phyloP scores from a whole-genome alignment of 2,329 filamentous ascomycete species.

The Diaporthe destruens region DNA sequence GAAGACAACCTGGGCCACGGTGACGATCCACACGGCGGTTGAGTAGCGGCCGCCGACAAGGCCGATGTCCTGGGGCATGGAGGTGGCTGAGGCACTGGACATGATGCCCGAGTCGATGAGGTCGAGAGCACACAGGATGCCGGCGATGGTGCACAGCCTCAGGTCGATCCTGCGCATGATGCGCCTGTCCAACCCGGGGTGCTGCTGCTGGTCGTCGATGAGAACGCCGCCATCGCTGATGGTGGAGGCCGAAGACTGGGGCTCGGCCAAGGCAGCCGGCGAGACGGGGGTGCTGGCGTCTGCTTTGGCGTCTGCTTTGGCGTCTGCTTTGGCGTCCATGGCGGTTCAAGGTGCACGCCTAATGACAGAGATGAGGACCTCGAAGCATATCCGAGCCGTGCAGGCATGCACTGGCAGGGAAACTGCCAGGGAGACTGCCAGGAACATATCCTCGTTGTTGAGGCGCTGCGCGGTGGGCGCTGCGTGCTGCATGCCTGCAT shows the following conservation, averaged over 20 bases:
- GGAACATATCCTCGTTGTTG: background rate
- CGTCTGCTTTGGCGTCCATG: conserved; percentile 31
- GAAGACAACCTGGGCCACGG: conserved; percentile 75
- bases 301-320: background rate
- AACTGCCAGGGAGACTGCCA: background rate
- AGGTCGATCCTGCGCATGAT: conserved; percentile 75
- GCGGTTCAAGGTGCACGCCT: background rate
- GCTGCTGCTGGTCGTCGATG: conserved; percentile 43
- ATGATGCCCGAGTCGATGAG: conserved; percentile 76
- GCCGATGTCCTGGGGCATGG: conserved; percentile 73
- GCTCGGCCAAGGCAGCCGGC: background rate
- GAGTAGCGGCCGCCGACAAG: conserved; percentile 76
- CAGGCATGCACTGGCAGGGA: background rate
- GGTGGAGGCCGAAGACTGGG: background rate
- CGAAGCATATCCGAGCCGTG: background rate
- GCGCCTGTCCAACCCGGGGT: conserved; percentile 54
- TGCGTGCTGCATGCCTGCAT: background rate
- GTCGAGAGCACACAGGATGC: conserved; percentile 77
- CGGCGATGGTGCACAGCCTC: conserved; percentile 77
- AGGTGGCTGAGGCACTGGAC: conserved; percentile 76
- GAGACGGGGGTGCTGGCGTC: background rate
- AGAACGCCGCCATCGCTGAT: conserved; percentile 39
- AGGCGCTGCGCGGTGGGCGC: background rate
- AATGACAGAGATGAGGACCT: background rate
- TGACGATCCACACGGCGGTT: conserved; percentile 80